Evolutionary conservation across 2,329 filamentous ascomycete genomes (phyloP).

Genomic region (Phyllosticta ampelicida): DNA sequence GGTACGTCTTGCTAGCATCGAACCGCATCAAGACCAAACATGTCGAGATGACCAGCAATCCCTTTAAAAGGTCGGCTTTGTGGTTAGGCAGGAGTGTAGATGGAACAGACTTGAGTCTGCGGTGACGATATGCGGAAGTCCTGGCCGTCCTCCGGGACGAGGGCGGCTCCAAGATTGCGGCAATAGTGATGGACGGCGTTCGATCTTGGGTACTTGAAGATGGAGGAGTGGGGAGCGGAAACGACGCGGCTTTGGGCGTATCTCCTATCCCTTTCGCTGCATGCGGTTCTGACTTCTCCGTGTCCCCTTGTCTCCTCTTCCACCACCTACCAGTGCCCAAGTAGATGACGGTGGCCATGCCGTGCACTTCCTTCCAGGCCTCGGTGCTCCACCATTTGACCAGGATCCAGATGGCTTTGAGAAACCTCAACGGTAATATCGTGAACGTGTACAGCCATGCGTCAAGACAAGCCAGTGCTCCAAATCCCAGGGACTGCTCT

Average conservation of each 20-base stretch:
- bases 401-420: slow-evolving; percentile 68
- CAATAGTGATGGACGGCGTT: slow-evolving; percentile 10
- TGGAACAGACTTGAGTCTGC: slow-evolving; percentile 70
- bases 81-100: slow-evolving; percentile 78
- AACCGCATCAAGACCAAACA: slow-evolving; percentile 79
- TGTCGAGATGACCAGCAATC: slow-evolving; percentile 75
- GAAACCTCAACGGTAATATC: slow-evolving; percentile 80
- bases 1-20: slow-evolving; percentile 95
- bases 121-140: slow-evolving; percentile 42
- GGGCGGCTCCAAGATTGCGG: slow-evolving; percentile 17
- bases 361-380: slow-evolving; percentile 58
- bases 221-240: slow-evolving; percentile 10
- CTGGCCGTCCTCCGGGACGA: slow-evolving; percentile 23
- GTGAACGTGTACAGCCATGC: slow-evolving; percentile 97
- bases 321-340: slow-evolving; percentile 70
- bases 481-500: slow-evolving; percentile 78
- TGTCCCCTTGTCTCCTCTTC: slow-evolving; percentile 45
- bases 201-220: background rate
- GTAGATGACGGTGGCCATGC: slow-evolving; percentile 67
- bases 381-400: slow-evolving; percentile 68
- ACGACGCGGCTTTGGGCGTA: slow-evolving; percentile 21
- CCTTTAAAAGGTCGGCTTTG: slow-evolving; percentile 91
- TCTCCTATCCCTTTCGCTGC: background rate
- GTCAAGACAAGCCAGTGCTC: slow-evolving; percentile 81
- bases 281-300: slow-evolving; percentile 16